Base-by-base conservation (phyloP, 345 rosid species). In the Lepidium didymum region DNA sequence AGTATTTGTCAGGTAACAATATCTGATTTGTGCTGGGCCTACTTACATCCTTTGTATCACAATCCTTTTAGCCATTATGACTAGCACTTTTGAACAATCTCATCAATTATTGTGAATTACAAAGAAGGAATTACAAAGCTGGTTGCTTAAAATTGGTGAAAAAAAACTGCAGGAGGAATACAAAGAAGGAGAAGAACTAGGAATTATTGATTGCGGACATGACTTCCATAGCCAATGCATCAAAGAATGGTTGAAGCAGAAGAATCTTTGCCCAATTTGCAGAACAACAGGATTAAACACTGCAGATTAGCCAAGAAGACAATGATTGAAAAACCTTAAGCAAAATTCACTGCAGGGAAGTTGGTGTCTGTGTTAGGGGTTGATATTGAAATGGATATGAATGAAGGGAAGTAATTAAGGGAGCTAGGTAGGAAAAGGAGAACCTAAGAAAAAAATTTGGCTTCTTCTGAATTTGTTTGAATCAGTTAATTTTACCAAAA, bases 251-350 rank as follows among this genome's bases (percentile, higher is more conserved):
- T 72, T 92, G 75, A 85, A 78, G 81, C 82, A 29, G 56, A 92
- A 92, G 81, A 92, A 90, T 61, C 66, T 86, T 70, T 92, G 98
- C 79, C 98, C 98, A 25, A 82, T 92, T 38, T 92, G 98, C 64
- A 92, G 90, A 74, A 83, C 87, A 37, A 79, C 87, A 0, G 98
- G 90, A 19, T 67, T 92, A 10, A 72, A 77, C 62, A 76, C 84
- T 27, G 74, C 77, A 76, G 68, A 73, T 68, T 49, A 40, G 76
- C 42, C 57, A 71, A 56, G n/a, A 29, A 55, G 70, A 65, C 18
- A 8, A 49, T 56, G 45, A 56, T 36, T 4, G 1, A 37, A 56
- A 45, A 58, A 37, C 37, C 21, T 33, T 53, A 10, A 62, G 57
- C 51, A 60, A 52, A 51, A 69, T 27, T 27, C 25, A 31, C 33